Evolutionary conservation across 768 basidiomycete species (phyloP).

Genomic region (Podaxis mareebaensis): DNA sequence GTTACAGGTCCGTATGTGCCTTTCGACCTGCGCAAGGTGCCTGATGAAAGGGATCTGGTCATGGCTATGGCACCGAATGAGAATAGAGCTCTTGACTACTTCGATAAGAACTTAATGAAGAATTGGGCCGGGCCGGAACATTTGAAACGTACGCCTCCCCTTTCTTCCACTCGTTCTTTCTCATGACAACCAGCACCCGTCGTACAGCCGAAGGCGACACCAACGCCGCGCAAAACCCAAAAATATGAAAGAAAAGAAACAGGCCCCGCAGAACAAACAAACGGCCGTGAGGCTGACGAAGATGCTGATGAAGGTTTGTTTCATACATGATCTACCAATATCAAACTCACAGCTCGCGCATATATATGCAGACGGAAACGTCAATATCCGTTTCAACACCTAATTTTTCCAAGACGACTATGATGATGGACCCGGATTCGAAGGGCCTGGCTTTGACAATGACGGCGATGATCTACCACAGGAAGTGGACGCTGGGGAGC

Average conservation of each 20-base stretch:
- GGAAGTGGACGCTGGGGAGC: conserved; percentile 58
- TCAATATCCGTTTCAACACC: conserved; percentile 82
- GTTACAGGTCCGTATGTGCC: conserved; percentile 59
- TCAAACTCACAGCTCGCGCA: neutral
- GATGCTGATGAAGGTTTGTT: conserved; percentile 65
- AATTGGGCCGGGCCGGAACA: conserved; percentile 99
- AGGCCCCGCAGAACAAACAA: conserved; percentile 79
- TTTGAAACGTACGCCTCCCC: conserved; percentile 72
- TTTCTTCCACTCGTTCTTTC: conserved; percentile 5
- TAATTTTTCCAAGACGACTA: conserved; percentile 96
- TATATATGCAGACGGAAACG: conserved; percentile 42
- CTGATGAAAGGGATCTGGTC: conserved; percentile 79
- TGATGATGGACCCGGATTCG: conserved; percentile 77
- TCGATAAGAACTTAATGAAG: conserved; percentile 83
- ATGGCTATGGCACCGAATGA: conserved; percentile 77
- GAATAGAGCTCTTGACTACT: conserved; percentile 80
- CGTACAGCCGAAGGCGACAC: conserved; percentile 37
- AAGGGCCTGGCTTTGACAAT: conserved; percentile 53
- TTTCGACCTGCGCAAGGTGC: conserved; percentile 83
- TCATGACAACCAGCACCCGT: conserved; percentile 9
- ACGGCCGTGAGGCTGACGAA: conserved; percentile 31
- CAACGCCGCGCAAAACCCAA: conserved; percentile 49
- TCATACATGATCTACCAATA: neutral
- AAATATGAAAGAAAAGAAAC: conserved; percentile 70
- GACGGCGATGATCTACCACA: conserved; percentile 37